These are phyloP conservation scores for Fraxinus sp. DNA, from an alignment of 305 asterid genomes.

Conservation along the genomic window DNA sequence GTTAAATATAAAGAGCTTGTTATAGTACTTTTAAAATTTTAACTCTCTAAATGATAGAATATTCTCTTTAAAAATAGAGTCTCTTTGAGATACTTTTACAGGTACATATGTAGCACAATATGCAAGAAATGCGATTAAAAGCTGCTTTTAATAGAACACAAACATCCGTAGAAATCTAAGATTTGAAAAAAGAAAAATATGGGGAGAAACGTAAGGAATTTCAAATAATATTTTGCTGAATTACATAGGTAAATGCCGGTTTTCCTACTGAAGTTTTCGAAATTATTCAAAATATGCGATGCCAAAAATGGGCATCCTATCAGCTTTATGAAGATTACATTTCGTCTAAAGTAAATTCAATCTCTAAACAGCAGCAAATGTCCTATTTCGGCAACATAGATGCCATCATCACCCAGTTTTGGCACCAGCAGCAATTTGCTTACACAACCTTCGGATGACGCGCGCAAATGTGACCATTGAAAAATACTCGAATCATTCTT, in stretches of 20 bases:
- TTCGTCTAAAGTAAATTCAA: neutral
- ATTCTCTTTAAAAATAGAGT: too few species aligned
- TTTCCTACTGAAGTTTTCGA: neutral
- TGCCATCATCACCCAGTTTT: neutral
- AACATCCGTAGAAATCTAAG: neutral
- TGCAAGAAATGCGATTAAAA: neutral
- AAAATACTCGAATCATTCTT: neutral
- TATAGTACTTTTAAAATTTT: too few species aligned
- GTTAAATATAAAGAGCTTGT: too few species aligned
- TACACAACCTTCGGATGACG: neutral
- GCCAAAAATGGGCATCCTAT: neutral
- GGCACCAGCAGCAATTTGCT: neutral
- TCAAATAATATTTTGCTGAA: neutral
- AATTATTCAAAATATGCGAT: neutral
- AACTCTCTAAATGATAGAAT: too few species aligned
- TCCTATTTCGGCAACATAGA: neutral
- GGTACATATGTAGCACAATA: neutral
- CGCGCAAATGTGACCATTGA: neutral
- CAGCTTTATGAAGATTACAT: neutral
- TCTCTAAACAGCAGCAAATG: neutral
- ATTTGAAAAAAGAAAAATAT: too few species aligned
- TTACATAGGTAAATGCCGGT: neutral
- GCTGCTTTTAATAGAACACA: neutral
- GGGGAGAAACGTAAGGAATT: neutral
- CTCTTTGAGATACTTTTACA: too few species aligned